A percentile compares a stretch with the other conserved stretches of the same genome.
phyloP scores from a whole-genome alignment of 1,284 basidiomycete genomes.

The Gymnopus androsaceus region DNA sequence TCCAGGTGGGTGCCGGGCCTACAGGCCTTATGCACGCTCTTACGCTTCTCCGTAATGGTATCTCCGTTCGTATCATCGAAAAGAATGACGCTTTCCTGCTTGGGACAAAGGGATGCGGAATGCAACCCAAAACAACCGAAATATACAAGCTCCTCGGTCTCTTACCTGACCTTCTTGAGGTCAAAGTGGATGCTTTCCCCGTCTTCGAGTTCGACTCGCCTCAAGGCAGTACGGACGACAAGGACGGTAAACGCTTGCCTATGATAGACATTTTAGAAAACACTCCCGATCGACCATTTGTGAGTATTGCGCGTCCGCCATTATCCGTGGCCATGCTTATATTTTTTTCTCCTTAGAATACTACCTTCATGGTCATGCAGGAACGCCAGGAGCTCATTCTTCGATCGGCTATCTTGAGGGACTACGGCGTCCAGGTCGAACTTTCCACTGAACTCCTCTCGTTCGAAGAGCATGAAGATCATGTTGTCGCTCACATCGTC shows the following conservation, averaged over 20 bases:
- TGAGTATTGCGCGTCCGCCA: not conserved
- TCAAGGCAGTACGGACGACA: not conserved
- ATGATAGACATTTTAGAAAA: not conserved
- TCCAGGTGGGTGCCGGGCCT: slow-evolving; percentile 26
- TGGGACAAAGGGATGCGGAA: slow-evolving; percentile 23
- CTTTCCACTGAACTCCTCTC: slow-evolving; percentile 8
- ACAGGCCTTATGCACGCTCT: slow-evolving; percentile 26
- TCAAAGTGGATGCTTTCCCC: not conserved
- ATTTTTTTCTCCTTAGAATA: slow-evolving; percentile 12
- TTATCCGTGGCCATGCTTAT: slow-evolving; percentile 20
- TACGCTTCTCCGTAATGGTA: slow-evolving; percentile 20
- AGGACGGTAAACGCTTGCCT: not conserved
- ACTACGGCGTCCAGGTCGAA: slow-evolving; percentile 6
- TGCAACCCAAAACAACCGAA: slow-evolving; percentile 19
- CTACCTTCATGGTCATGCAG: slow-evolving; percentile 1
- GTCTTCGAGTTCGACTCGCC: slow-evolving; percentile 8
- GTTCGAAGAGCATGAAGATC: slow-evolving; percentile 11
- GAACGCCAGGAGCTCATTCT: slow-evolving; percentile 9
- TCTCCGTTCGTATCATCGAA: slow-evolving; percentile 28
- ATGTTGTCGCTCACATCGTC: slow-evolving; percentile 10
- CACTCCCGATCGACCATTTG: not conserved
- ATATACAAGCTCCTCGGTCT: slow-evolving; percentile 17
- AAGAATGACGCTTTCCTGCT: slow-evolving; percentile 19
- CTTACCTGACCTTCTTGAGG: slow-evolving; percentile 10
- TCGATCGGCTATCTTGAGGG: not conserved